Percentiles rank a stretch among this genome's conserved stretches.
phyloP scores from a whole-genome alignment of 495 filamentous ascomycete species.

The Parmelia sp. region DNA sequence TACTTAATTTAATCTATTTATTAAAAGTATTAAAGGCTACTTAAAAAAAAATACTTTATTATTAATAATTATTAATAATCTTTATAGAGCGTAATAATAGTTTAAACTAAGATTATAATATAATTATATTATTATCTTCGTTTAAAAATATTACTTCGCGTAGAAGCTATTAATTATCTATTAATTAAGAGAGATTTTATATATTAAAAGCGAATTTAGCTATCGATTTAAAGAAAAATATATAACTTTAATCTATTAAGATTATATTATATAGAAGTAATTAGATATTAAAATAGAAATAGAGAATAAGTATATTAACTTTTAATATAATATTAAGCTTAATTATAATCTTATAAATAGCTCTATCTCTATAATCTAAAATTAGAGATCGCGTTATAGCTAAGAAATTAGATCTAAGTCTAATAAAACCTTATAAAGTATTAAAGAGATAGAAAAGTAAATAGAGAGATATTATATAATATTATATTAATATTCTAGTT shows the following conservation, averaged over 20 bases:
- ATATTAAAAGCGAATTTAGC: not conserved
- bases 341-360: not conserved
- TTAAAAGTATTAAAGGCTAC: slow-evolving; percentile 25
- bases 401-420: not conserved
- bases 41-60: slow-evolving; percentile 15
- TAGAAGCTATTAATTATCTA: not conserved
- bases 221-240: not conserved
- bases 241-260: not conserved
- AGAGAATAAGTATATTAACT: not conserved
- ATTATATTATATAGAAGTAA: not conserved
- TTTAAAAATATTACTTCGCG: not conserved
- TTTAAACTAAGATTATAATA: not conserved
- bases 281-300: not conserved
- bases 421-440: not conserved
- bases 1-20: slow-evolving; percentile 22
- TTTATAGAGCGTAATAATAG: not conserved
- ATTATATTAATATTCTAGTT: no score
- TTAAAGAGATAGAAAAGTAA: not conserved
- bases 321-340: not conserved
- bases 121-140: not conserved
- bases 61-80: slow-evolving; percentile 9
- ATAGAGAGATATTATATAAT: no score
- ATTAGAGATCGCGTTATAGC: not conserved
- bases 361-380: not conserved
- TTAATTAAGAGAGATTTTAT: not conserved